A percentile compares a stretch with the other conserved stretches of the same genome.
Conservation (phyloP, 306 rosid species). For the Lotus japonicus region DNA sequence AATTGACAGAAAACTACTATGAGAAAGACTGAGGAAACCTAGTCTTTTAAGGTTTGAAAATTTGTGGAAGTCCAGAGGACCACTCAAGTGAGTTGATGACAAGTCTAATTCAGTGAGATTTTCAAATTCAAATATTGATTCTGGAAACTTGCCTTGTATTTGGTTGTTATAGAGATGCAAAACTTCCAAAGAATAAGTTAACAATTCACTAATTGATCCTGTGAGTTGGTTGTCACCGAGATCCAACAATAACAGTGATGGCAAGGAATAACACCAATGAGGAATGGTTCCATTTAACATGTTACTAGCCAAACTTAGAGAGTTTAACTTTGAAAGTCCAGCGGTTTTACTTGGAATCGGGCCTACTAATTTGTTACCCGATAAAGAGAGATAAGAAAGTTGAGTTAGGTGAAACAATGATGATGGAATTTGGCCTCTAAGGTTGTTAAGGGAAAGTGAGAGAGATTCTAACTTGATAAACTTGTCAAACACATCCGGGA, state of each 20-base stretch:
- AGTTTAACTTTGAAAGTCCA: background rate
- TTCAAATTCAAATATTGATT: background rate
- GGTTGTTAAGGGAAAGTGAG: too few species aligned
- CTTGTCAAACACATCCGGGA: too few species aligned
- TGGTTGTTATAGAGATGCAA: background rate
- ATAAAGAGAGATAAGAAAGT: too few species aligned
- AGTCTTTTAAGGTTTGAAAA: background rate
- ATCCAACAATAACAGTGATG: background rate
- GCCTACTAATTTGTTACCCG: too few species aligned
- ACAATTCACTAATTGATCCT: background rate
- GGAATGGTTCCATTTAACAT: background rate
- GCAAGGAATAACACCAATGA: background rate
- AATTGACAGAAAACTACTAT: background rate
- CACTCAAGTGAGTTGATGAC: constrained; percentile 8
- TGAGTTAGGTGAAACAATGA: too few species aligned
- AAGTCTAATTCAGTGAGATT: background rate
- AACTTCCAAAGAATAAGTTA: background rate
- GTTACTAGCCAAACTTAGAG: background rate
- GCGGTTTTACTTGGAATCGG: too few species aligned
- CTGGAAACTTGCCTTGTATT: background rate
- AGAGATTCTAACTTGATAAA: too few species aligned
- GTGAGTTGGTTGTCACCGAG: background rate
- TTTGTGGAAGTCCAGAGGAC: background rate
- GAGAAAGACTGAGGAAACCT: fast-evolving
- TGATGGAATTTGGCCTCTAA: too few species aligned